Evolutionary conservation across 2,329 filamentous ascomycete species (phyloP).

Genomic region (Septoria linicola): DNA sequence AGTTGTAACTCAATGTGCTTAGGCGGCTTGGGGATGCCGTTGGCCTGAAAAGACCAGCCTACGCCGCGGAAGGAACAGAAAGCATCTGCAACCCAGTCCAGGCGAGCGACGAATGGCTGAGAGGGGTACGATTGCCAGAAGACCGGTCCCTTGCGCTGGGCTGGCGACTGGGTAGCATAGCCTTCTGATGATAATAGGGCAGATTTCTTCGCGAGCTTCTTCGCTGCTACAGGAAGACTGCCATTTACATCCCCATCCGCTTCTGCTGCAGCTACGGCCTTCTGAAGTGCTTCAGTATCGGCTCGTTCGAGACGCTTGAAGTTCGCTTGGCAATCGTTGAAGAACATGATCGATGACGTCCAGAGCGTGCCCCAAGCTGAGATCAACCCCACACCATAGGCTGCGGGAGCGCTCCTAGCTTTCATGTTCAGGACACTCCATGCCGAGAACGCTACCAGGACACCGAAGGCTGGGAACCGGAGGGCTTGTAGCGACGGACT

Average conservation of each 20-base stretch:
- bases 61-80: constrained; percentile 59
- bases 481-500: constrained; percentile 42
- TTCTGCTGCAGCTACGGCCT: neutral
- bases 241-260: constrained; percentile 9
- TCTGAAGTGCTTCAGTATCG: constrained; percentile 8
- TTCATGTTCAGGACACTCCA: constrained; percentile 48
- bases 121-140: constrained; percentile 56
- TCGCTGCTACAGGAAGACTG: constrained; percentile 11
- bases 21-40: constrained; percentile 48
- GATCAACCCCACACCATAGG: constrained; percentile 57
- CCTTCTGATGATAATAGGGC: neutral
- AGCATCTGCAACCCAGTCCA: constrained; percentile 59
- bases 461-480: constrained; percentile 48
- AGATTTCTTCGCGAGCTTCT: neutral
- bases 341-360: constrained; percentile 53
- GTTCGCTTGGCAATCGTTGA: constrained; percentile 56
- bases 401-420: constrained; percentile 51
- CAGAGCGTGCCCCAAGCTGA: constrained; percentile 57
- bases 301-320: constrained; percentile 56
- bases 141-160: constrained; percentile 31
- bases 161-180: constrained; percentile 9
- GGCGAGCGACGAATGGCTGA: constrained; percentile 49
- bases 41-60: constrained; percentile 60
- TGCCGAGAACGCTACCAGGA: constrained; percentile 45
- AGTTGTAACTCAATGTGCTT: constrained; percentile 41